Conservation (phyloP, 1,284 basidiomycete genomes). For the Rhodotorula mucilaginosa region DNA sequence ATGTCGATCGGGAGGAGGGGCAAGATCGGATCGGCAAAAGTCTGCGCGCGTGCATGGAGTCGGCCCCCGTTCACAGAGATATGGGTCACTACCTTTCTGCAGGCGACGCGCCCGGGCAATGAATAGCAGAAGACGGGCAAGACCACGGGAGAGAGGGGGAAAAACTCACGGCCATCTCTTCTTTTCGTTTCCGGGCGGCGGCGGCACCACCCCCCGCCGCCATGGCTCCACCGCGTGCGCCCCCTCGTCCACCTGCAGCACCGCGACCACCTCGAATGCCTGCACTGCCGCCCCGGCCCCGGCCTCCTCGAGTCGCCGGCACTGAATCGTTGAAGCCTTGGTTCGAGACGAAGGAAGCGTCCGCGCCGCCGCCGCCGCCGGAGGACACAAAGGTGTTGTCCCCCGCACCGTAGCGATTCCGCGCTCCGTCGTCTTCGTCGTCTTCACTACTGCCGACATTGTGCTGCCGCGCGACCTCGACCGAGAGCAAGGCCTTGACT, state of each 20-base stretch:
- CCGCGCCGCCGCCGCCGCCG: neutral
- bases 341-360: conserved; percentile 27
- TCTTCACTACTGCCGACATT: neutral
- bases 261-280: neutral
- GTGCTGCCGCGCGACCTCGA: neutral
- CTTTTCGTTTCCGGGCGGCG: conserved; percentile 32
- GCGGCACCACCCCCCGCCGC: neutral
- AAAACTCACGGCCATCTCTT: conserved; percentile 34
- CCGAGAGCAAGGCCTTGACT: neutral
- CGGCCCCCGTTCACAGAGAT: too few species aligned
- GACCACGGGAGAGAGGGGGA: neutral
- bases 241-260: conserved; percentile 1
- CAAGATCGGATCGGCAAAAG: conserved; percentile 40
- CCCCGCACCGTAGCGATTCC: neutral
- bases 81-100: too few species aligned
- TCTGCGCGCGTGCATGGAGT: conserved; percentile 4
- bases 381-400: conserved; percentile 4
- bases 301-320: neutral
- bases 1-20: conserved; percentile 41
- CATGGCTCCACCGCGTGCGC: conserved; percentile 10
- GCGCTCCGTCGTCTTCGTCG: neutral
- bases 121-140: neutral
- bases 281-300: neutral
- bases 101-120: too few species aligned
- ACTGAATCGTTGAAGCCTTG: conserved; percentile 13